Evolutionary conservation across 2,329 filamentous ascomycete species (phyloP).

Genomic region (Onygenales sp.): DNA sequence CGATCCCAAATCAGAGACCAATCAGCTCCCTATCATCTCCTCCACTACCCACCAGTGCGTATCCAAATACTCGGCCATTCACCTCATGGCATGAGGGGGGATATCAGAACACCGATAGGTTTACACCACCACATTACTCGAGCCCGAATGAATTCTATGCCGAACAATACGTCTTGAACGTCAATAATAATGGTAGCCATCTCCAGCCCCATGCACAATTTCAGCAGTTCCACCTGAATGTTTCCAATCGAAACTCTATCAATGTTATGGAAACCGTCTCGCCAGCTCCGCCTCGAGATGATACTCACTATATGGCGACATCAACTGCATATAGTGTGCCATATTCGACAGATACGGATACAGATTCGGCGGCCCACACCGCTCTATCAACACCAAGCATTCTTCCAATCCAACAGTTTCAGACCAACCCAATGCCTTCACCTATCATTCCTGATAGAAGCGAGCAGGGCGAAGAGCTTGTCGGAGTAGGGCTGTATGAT

Average conservation of each 20-base stretch:
- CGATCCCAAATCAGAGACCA: not conserved
- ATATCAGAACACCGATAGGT: not conserved
- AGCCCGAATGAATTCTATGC: not conserved
- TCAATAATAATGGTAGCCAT: not conserved
- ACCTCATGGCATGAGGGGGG: not conserved
- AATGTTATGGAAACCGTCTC: not conserved
- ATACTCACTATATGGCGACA: not conserved
- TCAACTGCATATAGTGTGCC: not conserved
- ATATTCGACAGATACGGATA: not conserved
- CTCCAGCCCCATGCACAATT: not conserved
- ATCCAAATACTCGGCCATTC: not conserved
- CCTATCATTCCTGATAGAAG: constrained; percentile 41
- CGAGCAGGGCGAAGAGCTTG: constrained; percentile 59
- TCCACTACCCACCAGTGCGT: not conserved
- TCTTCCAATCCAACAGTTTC: constrained; percentile 27
- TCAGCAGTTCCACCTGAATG: not conserved
- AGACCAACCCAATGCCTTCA: constrained; percentile 15
- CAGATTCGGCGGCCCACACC: constrained; percentile 10
- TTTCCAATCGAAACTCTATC: not conserved
- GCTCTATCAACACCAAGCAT: constrained; percentile 30
- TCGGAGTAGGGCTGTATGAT: constrained; percentile 79
- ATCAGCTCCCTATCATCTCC: not conserved
- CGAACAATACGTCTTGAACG: not conserved
- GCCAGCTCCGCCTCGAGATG: not conserved
- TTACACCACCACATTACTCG: not conserved